Base-by-base conservation (phyloP, 1,284 basidiomycete genomes). In the Anthracocystis panici-leucophaei region DNA sequence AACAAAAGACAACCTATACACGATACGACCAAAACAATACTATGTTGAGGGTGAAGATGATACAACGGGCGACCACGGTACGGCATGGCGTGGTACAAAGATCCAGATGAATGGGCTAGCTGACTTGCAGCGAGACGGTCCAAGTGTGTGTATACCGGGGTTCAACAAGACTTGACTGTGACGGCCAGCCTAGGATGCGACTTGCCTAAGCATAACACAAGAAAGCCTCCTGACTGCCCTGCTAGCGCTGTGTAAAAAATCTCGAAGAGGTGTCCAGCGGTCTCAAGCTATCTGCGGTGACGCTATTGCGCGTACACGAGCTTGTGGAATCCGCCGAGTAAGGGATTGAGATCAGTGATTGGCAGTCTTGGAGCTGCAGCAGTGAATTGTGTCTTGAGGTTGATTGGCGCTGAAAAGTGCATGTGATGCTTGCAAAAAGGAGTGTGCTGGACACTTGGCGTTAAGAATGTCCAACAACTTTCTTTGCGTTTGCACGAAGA, bases 251-350 rank as follows among this genome's bases (percentile, higher is more conserved):
- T 6, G 40, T 25, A n/a, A 18, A 20, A 20, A 9, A 29, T 35
- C 27, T 50, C 10, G 20, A 35, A 23, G n/a, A n/a, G 49, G 10
- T 14, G 10, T 51, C 18, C 21, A 33, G 49, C 31, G 49, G 20
- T 23, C 12, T 20, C 3, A 51, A 38, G 49, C 49, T 38, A 35
- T 38, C 33, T 35, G 49, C 49, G 31, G 31, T 51, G 49, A 38
- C 49, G 33, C 49, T 35, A 5, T 51, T 3, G 18, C 18, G 48
- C 48, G 29, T 29, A 29, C 48, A 49, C 29, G 48, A 49, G 48
- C 29, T 31, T 49, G 14, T 18, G 31, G n/a, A 20, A 9, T 49
- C 48, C 35, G 48, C 29, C 23, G 48, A 11, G 3, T n/a, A 20
- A 5, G 18, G 29, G 4, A 11, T 31, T 31, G n/a, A 20, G 16